phyloP scores from a whole-genome alignment of 148 eudicot species.

The Rhododendron kiyosumense region DNA sequence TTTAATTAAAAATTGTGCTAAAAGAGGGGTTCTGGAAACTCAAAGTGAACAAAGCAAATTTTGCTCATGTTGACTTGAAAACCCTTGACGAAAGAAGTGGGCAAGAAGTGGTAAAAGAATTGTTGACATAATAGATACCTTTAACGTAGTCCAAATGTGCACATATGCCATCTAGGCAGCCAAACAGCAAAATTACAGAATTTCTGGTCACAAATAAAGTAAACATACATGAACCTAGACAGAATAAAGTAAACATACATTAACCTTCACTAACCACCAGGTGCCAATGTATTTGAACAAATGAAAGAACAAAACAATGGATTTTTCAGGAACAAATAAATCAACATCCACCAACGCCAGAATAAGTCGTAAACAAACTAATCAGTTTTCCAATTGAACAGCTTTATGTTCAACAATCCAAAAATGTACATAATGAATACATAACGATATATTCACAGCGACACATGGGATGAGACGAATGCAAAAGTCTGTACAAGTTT shows the following conservation, averaged over 20 bases:
- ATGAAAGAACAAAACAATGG: background rate
- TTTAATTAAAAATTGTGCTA: background rate
- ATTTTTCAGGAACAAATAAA: background rate
- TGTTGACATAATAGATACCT: background rate
- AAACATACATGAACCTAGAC: background rate
- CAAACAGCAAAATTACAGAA: background rate
- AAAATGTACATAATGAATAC: slow-evolving; percentile 11
- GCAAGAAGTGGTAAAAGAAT: background rate
- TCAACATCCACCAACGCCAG: background rate
- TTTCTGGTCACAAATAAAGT: background rate
- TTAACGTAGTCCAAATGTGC: background rate
- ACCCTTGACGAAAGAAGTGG: background rate
- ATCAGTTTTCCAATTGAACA: slow-evolving; percentile 4
- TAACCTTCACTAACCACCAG: background rate
- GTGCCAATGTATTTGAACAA: background rate
- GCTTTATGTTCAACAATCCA: slow-evolving; percentile 7
- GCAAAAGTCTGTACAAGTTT: slow-evolving; percentile 33
- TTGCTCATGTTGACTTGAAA: background rate
- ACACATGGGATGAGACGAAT: background rate
- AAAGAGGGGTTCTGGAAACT: background rate
- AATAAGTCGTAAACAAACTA: background rate
- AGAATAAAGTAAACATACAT: background rate
- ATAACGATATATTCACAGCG: slow-evolving; percentile 11
- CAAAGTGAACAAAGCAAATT: background rate
- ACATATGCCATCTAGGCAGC: background rate